Percentiles rank a stretch among this genome's conserved stretches.
Evolutionary conservation across 2,329 filamentous ascomycete species (phyloP).

Genomic region (Lecanicillium sp.): DNA sequence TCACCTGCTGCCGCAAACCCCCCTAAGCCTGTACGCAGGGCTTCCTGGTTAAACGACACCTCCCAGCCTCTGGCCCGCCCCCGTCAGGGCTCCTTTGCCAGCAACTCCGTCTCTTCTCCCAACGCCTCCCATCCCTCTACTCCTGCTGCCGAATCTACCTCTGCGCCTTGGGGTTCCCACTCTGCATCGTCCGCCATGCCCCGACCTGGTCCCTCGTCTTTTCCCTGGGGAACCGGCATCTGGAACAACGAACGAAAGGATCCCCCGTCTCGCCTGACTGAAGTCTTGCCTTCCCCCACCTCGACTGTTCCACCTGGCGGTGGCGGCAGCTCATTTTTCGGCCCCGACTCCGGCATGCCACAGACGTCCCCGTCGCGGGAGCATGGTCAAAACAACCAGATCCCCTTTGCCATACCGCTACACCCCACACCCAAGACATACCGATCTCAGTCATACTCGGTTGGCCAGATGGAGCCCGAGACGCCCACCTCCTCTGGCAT

Average conservation of each 20-base stretch:
- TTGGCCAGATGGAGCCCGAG: constrained; percentile 79
- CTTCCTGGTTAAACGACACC: constrained; percentile 84
- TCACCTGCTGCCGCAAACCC: constrained; percentile 42
- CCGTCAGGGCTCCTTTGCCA: constrained; percentile 71
- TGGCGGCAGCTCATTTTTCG: constrained; percentile 42
- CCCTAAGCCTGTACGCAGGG: constrained; percentile 61
- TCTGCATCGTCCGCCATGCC: constrained; percentile 41
- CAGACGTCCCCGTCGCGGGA: constrained; percentile 50
- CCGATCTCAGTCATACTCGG: constrained; percentile 93
- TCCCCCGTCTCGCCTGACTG: constrained; percentile 64
- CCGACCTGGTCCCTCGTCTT: constrained; percentile 45
- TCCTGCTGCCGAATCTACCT: constrained; percentile 59
- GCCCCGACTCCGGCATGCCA: constrained; percentile 36
- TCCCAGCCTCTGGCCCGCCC: constrained; percentile 56
- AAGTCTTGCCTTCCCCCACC: constrained; percentile 70
- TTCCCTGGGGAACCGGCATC: constrained; percentile 73
- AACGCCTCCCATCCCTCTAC: constrained; percentile 76
- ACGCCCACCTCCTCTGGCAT: constrained; percentile 34
- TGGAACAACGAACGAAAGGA: constrained; percentile 79
- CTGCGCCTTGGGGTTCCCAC: constrained; percentile 50
- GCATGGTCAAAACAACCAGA: constrained; percentile 54
- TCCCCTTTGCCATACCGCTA: constrained; percentile 81
- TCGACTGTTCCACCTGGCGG: constrained; percentile 48
- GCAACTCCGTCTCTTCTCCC: constrained; percentile 65
- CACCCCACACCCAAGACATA: constrained; percentile 90